Conservation (phyloP, 2,329 filamentous ascomycete species). For the Arthrobotrys megalospora region DNA sequence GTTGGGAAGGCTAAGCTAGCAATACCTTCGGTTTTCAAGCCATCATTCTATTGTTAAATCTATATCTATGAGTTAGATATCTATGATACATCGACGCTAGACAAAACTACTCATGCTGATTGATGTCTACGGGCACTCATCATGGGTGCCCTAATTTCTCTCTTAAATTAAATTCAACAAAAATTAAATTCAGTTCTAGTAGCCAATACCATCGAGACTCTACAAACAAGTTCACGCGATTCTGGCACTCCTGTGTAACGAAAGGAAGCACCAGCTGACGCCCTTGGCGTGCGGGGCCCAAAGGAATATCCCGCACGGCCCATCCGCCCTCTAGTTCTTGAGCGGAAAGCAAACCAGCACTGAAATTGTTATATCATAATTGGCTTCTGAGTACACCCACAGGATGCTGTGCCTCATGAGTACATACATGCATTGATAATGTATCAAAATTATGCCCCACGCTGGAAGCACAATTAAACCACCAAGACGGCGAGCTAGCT, state of each 20-base stretch:
- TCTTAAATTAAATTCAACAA: no score
- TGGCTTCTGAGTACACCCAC: background rate
- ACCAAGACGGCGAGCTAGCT: background rate
- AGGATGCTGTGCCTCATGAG: slow-evolving; percentile 1
- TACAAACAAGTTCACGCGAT: background rate
- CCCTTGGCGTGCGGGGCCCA: slow-evolving; percentile 13
- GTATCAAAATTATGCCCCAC: slow-evolving; percentile 2
- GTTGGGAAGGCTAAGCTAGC: background rate
- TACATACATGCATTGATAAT: background rate
- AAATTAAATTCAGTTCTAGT: no score
- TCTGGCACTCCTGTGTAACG: background rate
- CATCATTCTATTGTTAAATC: background rate
- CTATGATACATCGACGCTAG: no score
- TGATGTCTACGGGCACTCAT: no score
- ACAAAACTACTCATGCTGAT: no score
- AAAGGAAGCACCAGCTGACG: background rate
- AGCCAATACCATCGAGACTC: no score
- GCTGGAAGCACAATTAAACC: background rate
- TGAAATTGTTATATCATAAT: background rate
- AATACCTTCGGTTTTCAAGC: background rate
- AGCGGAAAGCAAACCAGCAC: background rate
- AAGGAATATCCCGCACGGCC: background rate
- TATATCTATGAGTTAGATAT: no score
- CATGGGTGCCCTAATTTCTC: no score
- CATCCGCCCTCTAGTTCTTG: background rate